Evolutionary conservation across 2,329 filamentous ascomycete genomes (phyloP), one percentile per base, ranked within the genome.

Genomic region (Ophiostoma angusticollis): DNA sequence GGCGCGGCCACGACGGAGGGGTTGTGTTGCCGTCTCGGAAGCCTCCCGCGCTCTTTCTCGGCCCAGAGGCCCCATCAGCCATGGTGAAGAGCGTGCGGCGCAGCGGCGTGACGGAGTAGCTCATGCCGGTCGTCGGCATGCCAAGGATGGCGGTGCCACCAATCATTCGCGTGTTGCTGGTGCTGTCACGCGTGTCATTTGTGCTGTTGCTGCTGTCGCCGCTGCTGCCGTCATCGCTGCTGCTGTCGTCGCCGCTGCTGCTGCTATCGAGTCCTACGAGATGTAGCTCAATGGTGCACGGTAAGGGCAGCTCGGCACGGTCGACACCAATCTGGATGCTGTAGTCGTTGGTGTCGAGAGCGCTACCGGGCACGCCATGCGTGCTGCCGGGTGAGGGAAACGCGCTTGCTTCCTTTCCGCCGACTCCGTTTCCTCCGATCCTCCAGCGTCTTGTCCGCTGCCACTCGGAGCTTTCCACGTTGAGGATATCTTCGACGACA

Each of bases 261-360:
- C 6, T 30, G n/a, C 6, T 21, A 27, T 4, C 16, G 9, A 16
- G 5, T 4, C 28, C 28, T 4, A 25, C 17, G 2, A 62, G 40
- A 25, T 54, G 51, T n/a, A 65, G 41, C 12, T 56, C 45, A 31
- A 67, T 52, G 16, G 50, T 52, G 44, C 54, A 59, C 2, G 61
- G 62, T 17, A 63, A 50, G 5, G 51, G 51, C 11, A 65, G 44
- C 33, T 61, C 54, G 5, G 49, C 45, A 21, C 61, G 54, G 28
- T 65, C 53, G 13, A 63, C 58, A 18, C 52, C 40, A 22, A 65
- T 42, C 27, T 56, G 51, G 18, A 59, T 54, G 22, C 56, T 55
- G 50, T 58, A 64, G 49, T 62, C 55, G 17, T 25, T 41, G 14
- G 14, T 37, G 28, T 11, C 6, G 28, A 47, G 37, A 9, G 37